A percentile compares a stretch with the other conserved stretches of the same genome.
These are phyloP conservation scores for Kalmusia sp. DNA, from an alignment of 2,329 filamentous ascomycete genomes.

Conservation along the genomic window DNA sequence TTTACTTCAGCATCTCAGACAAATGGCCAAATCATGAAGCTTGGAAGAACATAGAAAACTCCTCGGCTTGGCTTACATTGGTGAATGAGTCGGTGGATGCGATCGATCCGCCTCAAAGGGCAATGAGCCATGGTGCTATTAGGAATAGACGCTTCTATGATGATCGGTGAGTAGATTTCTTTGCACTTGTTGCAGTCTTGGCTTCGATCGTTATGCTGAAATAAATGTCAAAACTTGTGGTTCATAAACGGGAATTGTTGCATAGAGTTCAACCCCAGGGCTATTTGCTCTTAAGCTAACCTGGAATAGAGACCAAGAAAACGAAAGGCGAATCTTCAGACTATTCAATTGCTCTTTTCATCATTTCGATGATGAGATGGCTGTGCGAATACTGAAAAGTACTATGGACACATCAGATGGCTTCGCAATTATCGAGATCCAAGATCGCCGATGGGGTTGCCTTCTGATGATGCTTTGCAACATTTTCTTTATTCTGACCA, in stretches of 20 bases:
- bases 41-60: constrained; percentile 37
- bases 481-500: constrained; percentile 45
- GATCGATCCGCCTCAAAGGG: constrained; percentile 58
- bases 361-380: constrained; percentile 73
- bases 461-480: constrained; percentile 42
- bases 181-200: no score
- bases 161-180: neutral
- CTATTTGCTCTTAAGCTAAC: no score
- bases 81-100: constrained; percentile 71
- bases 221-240: no score
- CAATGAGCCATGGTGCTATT: constrained; percentile 22
- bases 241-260: no score
- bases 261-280: no score
- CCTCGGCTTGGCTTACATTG: constrained; percentile 62
- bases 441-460: constrained; percentile 60
- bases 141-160: neutral
- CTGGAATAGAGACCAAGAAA: neutral
- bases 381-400: constrained; percentile 66
- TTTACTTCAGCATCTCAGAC: constrained; percentile 51
- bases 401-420: constrained; percentile 70
- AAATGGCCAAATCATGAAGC: constrained; percentile 47
- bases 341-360: constrained; percentile 79
- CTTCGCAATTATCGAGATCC: constrained; percentile 78
- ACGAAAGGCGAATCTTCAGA: constrained; percentile 62
- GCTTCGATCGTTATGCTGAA: neutral